phyloP scores from a whole-genome alignment of 2,329 filamentous ascomycete species.

The Trichophyton equinum region DNA sequence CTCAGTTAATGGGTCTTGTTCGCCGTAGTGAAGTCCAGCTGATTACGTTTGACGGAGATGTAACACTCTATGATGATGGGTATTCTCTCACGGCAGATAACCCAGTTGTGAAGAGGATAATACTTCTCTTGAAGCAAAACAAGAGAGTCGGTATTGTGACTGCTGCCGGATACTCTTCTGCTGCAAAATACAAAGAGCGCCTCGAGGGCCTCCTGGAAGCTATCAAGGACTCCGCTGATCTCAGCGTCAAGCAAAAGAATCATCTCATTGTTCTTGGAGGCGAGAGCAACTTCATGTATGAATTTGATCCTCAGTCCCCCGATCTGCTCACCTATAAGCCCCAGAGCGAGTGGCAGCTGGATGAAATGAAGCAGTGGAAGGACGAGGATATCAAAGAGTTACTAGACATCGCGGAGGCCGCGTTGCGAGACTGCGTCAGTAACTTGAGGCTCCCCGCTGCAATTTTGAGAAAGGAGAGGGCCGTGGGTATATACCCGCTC shows the following conservation, averaged over 20 bases:
- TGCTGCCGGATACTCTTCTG: conserved; percentile 85
- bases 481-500: conserved; percentile 62
- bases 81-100: conserved; percentile 62
- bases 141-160: conserved; percentile 92
- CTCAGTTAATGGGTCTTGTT: conserved; percentile 85
- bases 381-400: conserved; percentile 62
- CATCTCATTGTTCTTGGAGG: conserved; percentile 88
- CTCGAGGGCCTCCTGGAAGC: conserved; percentile 78
- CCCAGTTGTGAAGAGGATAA: conserved; percentile 57
- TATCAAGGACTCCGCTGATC: conserved; percentile 47
- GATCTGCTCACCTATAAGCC: conserved; percentile 55
- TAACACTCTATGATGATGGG: conserved; percentile 89
- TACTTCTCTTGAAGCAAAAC: conserved; percentile 60
- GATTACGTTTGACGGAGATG: conserved; percentile 93
- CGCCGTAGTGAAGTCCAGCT: conserved; percentile 61
- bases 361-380: conserved; percentile 40
- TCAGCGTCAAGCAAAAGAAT: conserved; percentile 56
- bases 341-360: conserved; percentile 46
- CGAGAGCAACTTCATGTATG: conserved; percentile 91
- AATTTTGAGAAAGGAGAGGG: conserved; percentile 77
- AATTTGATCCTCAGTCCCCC: conserved; percentile 52
- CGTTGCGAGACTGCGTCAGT: conserved; percentile 66
- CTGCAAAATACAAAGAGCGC: conserved; percentile 71
- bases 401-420: conserved; percentile 79
- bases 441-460: conserved; percentile 67